Evolutionary conservation across 306 rosid species (phyloP).

Genomic region (Comarum palustre): DNA sequence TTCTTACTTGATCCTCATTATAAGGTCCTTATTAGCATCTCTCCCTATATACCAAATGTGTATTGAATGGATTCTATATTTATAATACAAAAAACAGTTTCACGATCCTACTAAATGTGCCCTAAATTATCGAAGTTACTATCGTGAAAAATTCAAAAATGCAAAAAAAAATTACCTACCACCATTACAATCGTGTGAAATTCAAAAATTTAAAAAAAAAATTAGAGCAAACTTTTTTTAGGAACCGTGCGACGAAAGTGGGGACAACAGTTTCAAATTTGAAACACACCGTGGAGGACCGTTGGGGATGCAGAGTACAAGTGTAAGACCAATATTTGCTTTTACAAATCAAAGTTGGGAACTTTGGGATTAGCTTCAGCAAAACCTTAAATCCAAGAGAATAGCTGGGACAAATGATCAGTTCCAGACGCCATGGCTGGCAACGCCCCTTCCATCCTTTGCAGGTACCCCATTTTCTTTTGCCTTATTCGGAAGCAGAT

Average conservation of each 20-base stretch:
- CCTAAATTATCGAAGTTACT: too few relatives aligned
- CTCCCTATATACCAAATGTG: too few relatives aligned
- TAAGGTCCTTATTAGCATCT: too few relatives aligned
- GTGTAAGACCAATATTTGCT: background rate
- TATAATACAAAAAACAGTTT: too few relatives aligned
- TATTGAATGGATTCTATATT: too few relatives aligned
- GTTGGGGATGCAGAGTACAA: background rate
- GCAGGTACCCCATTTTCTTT: slow-evolving; percentile 48
- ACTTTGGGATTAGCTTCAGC: background rate
- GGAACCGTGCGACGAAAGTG: background rate
- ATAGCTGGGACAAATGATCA: slow-evolving; percentile 1
- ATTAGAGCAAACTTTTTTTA: too few relatives aligned
- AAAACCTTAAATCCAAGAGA: background rate
- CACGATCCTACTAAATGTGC: too few relatives aligned
- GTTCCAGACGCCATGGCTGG: slow-evolving; percentile 92
- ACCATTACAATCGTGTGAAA: too few relatives aligned
- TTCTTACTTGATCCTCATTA: too few relatives aligned
- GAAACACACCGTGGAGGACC: background rate
- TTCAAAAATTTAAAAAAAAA: too few relatives aligned
- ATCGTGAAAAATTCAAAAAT: too few relatives aligned
- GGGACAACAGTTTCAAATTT: background rate
- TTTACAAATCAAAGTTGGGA: background rate
- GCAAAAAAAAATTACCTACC: too few relatives aligned
- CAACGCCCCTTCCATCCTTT: slow-evolving; percentile 87
- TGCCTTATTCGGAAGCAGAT: background rate